Evolutionary conservation across 2,329 filamentous ascomycete species (phyloP), one percentile per base, ranked within the genome.

Genomic region (Fusarium mundagurra): DNA sequence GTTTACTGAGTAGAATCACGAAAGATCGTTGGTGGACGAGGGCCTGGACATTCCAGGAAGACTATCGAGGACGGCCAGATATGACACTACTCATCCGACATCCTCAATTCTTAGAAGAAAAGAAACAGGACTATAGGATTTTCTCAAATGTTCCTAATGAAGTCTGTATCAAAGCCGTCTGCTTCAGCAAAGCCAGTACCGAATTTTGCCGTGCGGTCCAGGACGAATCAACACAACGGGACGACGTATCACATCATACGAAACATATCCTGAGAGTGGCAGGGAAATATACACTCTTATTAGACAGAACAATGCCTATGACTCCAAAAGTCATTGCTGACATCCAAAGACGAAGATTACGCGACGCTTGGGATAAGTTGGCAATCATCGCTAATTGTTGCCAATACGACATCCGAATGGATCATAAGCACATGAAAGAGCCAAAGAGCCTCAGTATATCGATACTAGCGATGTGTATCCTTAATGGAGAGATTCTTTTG

Each of bases 321-420:
- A 48, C 61, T 1, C 61, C 34, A 31, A 48, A 6, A 16, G 18
- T 64, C 29, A 34, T 64, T 43, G 5, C 3, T 8, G 61, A 64
- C 10, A 64, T 64, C 13, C 18, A 58, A 12, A 58, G 7, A 13
- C 51, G 43, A 29, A 2, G 34, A 2, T 17, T 63, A 10, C 0
- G 4, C 6, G 18, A 48, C 3, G 3, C 51, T 36, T 58, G 43
- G 61, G 61, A 64, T 36, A 58, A n/a, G 14, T 29, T 48, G 36
- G 43, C 51, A n/a, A 64, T 64, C 13, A 64, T 59, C 14, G 61
- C 61, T 24, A 64, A 64, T 34, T 64, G 51, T 11, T 64, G 36
- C 36, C 51, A 64, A 24, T 64, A 64, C 8, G 8, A 2, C 36
- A 48, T 36, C 4, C 7, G 22, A 17, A 47, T 48, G 29, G 6